Evolutionary conservation across 1,139 yeast species (phyloP).

Genomic region (Blastobotrys illinoisensis): DNA sequence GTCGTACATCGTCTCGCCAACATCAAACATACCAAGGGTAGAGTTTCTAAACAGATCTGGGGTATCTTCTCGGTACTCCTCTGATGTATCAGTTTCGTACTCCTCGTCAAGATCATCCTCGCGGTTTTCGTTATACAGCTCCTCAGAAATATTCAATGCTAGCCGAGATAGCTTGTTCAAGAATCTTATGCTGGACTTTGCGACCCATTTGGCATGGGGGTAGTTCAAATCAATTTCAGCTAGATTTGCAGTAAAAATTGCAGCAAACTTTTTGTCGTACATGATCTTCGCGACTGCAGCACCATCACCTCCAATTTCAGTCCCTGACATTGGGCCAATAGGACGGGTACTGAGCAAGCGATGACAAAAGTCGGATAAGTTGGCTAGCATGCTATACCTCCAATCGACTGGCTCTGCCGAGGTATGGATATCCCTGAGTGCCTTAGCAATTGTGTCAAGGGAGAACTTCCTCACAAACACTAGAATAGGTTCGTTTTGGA

Average conservation of each 20-base stretch:
- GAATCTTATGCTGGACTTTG: slow-evolving; percentile 54
- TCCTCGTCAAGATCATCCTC: slow-evolving; percentile 25
- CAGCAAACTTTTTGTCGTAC: slow-evolving; percentile 61
- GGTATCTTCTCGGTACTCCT: slow-evolving; percentile 63
- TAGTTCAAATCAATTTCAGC: slow-evolving; percentile 65
- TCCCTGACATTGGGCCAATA: slow-evolving; percentile 23
- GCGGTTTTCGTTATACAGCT: slow-evolving; percentile 58
- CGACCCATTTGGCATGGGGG: slow-evolving; percentile 57
- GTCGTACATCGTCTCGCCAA: slow-evolving; percentile 68
- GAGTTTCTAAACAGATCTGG: slow-evolving; percentile 84
- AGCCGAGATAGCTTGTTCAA: slow-evolving; percentile 54
- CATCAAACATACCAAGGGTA: slow-evolving; percentile 90
- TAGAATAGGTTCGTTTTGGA: slow-evolving; percentile 58
- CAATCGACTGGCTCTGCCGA: slow-evolving; percentile 33
- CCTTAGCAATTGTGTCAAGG: slow-evolving; percentile 63
- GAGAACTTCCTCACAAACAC: slow-evolving; percentile 67
- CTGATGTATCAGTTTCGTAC: slow-evolving; percentile 26
- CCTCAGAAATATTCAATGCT: slow-evolving; percentile 33
- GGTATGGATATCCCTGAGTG: slow-evolving; percentile 46
- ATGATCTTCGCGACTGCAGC: slow-evolving; percentile 57
- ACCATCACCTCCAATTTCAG: slow-evolving; percentile 41
- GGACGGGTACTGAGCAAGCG: slow-evolving; percentile 26
- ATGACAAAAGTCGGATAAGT: slow-evolving; percentile 48
- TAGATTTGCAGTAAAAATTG: slow-evolving; percentile 50
- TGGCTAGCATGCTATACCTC: slow-evolving; percentile 51